Percentiles rank a stretch among this genome's conserved stretches.
These are phyloP conservation scores for Cladorrhinum samala DNA, from an alignment of 495 filamentous ascomycete genomes.

Conservation along the genomic window DNA sequence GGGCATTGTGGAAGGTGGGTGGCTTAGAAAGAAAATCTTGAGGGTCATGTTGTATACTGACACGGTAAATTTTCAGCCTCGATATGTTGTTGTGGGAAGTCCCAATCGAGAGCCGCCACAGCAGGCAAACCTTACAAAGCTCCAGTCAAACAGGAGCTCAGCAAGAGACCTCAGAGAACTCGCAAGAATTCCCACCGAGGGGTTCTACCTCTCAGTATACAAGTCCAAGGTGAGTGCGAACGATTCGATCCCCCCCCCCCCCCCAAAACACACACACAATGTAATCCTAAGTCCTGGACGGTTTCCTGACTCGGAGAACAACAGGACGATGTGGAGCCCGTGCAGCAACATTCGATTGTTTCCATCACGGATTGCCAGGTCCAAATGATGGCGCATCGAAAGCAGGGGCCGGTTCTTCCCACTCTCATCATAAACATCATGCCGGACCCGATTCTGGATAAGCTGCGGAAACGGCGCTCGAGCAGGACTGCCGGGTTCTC, in stretches of 20 bases:
- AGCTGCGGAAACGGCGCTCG: conserved; percentile 50
- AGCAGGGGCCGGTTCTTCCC: conserved; percentile 43
- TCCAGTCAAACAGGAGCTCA: conserved; percentile 21
- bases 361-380: conserved; percentile 48
- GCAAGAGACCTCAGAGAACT: conserved; percentile 18
- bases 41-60: too few species aligned
- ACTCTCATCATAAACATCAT: conserved; percentile 47
- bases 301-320: conserved; percentile 4
- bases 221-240: conserved; percentile 46
- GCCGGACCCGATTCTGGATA: conserved; percentile 45
- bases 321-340: conserved; percentile 45
- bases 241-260: not conserved
- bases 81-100: conserved; percentile 41
- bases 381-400: conserved; percentile 47
- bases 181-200: conserved; percentile 25
- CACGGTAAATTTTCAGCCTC: too few species aligned
- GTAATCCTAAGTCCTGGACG: not conserved
- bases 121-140: conserved; percentile 19
- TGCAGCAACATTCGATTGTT: conserved; percentile 44
- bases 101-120: conserved; percentile 17
- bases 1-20: conserved; percentile 52
- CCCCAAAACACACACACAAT: too few species aligned
- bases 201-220: conserved; percentile 48
- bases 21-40: not conserved
- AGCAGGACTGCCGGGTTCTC: conserved; percentile 48